A percentile compares a stretch with the other conserved stretches of the same genome.
Conservation (phyloP, 2,329 filamentous ascomycete genomes). For the Chrysoporthe austroafricana region DNA sequence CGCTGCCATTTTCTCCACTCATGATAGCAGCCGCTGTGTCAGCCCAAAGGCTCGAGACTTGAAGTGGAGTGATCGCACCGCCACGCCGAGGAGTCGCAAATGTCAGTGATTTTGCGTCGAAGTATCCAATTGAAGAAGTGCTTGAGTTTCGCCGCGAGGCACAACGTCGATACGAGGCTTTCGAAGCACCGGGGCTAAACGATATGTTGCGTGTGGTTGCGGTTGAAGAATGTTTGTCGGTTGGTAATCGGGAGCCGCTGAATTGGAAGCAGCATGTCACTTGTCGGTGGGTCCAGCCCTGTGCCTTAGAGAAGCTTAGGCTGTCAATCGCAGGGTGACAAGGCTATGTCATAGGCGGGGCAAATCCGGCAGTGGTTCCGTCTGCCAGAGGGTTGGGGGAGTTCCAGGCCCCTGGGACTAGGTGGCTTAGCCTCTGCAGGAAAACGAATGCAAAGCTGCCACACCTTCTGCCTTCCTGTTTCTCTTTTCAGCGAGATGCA, state of each 20-base stretch:
- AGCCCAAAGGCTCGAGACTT: not conserved
- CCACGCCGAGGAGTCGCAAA: not conserved
- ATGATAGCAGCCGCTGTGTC: constrained; percentile 38
- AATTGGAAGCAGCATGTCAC: constrained; percentile 5
- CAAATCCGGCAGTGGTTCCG: constrained; percentile 6
- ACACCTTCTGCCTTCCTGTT: not conserved
- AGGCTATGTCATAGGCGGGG: constrained; percentile 13
- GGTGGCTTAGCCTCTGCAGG: not conserved
- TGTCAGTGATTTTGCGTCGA: not conserved
- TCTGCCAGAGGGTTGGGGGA: not conserved
- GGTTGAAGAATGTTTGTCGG: constrained; percentile 10
- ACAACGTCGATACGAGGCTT: not conserved
- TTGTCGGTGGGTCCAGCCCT: constrained; percentile 5
- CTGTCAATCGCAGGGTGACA: not conserved
- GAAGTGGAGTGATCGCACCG: not conserved
- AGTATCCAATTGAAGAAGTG: not conserved
- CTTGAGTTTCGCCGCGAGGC: not conserved
- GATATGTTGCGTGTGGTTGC: not conserved
- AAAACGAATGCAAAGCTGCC: constrained; percentile 7
- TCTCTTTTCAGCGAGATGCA: not conserved
- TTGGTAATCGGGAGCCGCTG: not conserved
- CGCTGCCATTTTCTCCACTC: constrained; percentile 44
- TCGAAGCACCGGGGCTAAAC: not conserved
- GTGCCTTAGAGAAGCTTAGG: not conserved
- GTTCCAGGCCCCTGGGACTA: constrained; percentile 3